A percentile compares a stretch with the other conserved stretches of the same genome.
Conservation (phyloP, 352 stramenopile species). For the Phytophthora ohioensis region DNA sequence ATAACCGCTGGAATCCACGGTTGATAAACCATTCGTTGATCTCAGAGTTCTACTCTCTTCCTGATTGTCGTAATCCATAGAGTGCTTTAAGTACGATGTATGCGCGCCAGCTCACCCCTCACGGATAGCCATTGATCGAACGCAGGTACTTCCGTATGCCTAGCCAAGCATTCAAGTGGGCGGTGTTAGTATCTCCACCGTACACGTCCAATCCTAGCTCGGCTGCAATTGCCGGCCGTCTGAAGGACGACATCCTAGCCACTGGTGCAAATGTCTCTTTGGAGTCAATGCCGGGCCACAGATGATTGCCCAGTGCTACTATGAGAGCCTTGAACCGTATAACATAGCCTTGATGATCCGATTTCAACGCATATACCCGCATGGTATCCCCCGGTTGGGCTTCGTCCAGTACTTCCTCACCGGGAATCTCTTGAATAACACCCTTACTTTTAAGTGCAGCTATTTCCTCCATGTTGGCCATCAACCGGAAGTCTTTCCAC, state of each 20-base stretch:
- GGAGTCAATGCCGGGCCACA: not conserved
- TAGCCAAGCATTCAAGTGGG: not conserved
- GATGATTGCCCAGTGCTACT: not conserved
- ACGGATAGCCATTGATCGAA: not conserved
- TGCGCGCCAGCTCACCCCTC: not conserved
- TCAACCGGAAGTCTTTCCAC: not conserved
- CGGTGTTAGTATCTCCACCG: not conserved
- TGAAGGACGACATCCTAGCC: not conserved
- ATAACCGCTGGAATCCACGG: not conserved
- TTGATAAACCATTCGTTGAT: not conserved
- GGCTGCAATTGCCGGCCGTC: not conserved
- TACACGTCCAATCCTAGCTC: not conserved
- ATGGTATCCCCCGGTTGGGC: not conserved
- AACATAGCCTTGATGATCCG: not conserved
- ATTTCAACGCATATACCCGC: not conserved
- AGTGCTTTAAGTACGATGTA: not conserved
- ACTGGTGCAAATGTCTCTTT: not conserved
- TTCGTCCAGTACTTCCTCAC: not conserved
- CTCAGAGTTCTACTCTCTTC: not conserved
- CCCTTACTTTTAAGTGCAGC: not conserved
- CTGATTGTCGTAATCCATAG: not conserved
- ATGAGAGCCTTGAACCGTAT: not conserved
- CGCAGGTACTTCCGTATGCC: not conserved
- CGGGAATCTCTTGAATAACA: not conserved
- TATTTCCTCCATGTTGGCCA: not conserved